Percentiles rank a stretch among this genome's conserved stretches.
These are phyloP conservation scores for Eimeria maxima DNA, from an alignment of 169 alveolate species.

Conservation along the genomic window DNA sequence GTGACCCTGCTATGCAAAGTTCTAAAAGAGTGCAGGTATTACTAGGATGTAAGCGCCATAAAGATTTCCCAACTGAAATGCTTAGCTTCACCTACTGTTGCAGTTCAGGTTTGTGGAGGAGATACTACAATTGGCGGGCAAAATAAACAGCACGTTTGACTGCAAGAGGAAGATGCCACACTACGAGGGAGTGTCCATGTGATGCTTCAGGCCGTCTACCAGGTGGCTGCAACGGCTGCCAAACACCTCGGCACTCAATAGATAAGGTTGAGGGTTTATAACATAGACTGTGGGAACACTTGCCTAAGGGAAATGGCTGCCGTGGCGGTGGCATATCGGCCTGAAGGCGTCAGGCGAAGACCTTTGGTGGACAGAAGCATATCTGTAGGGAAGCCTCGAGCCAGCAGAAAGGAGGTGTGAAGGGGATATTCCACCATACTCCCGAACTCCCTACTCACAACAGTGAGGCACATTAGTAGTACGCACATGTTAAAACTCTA, in stretches of 20 bases:
- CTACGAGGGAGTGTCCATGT: not conserved
- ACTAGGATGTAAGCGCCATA: not conserved
- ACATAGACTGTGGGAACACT: not conserved
- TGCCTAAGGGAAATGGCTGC: constrained; percentile 77
- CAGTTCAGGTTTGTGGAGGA: not conserved
- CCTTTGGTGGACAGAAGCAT: constrained; percentile 61
- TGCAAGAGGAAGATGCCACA: not conserved
- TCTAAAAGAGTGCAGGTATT: not conserved
- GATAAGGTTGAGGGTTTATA: not conserved
- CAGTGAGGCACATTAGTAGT: not conserved
- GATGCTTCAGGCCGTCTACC: not conserved
- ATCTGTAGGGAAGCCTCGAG: constrained; percentile 76
- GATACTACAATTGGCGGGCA: too few relatives aligned
- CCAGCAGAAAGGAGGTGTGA: constrained; percentile 76
- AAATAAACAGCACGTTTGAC: not conserved
- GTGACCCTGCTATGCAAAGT: not conserved
- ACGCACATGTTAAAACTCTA: not conserved
- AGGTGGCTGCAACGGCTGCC: not conserved
- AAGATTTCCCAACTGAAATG: not conserved
- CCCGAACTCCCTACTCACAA: constrained; percentile 75
- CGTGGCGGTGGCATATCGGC: constrained; percentile 75
- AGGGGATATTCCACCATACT: constrained; percentile 76
- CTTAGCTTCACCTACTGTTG: not conserved
- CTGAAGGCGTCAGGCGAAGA: constrained; percentile 74
- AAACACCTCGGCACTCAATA: not conserved